Base-by-base conservation (phyloP, 352 stramenopile genomes). In the Phytopythium sindhum region DNA sequence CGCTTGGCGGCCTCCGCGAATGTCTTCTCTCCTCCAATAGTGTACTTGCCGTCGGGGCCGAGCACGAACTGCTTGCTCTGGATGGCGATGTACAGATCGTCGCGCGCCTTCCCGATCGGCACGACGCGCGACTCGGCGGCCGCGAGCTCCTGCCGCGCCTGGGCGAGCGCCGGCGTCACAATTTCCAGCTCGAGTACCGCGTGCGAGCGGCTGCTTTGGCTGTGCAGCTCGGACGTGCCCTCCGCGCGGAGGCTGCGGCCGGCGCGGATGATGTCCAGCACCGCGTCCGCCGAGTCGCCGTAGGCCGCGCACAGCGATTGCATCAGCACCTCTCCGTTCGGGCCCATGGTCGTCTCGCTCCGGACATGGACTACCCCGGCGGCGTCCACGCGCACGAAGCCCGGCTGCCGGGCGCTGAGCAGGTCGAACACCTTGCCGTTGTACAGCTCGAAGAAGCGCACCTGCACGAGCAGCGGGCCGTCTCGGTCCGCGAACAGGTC, bases 401-500 rank as follows among this genome's bases (percentile, higher is more conserved):
- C 78, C 1, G 69, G 66, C 15, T 70, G 63, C 9, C 75, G 72
- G 21, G 75, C 56, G 66, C 86, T 79, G 11, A 86, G 60, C 47
- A 88, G 67, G 42, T 88, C 76, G 47, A 75, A 81, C 14, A 86
- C 74, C 61, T 86, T 75, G 39, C 74, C 76, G 31, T 86, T 88
- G 68, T 86, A 86, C 6, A 88, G 53, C 53, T 88, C 78, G 53
- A 73, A 86, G 64, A 84, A 88, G 0, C 79, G 74, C 12, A 83
- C 60, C 57, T 88, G 79, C 9, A 88, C 39, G 17, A 86, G 67
- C 26, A 75, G 39, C 2, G 55, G 52, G 5, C 14, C 44, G 0
- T 48, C 42, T 5, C 37, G 61, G 8, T 33, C 12, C 12, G 53
- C 29, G 57, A 88, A 84, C 33, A 88, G 57, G 1, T 80, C 72